Percentiles rank a stretch among this genome's conserved stretches.
Evolutionary conservation across 495 filamentous ascomycete genomes (phyloP).

Genomic region (Aspergillus funiculosus): DNA sequence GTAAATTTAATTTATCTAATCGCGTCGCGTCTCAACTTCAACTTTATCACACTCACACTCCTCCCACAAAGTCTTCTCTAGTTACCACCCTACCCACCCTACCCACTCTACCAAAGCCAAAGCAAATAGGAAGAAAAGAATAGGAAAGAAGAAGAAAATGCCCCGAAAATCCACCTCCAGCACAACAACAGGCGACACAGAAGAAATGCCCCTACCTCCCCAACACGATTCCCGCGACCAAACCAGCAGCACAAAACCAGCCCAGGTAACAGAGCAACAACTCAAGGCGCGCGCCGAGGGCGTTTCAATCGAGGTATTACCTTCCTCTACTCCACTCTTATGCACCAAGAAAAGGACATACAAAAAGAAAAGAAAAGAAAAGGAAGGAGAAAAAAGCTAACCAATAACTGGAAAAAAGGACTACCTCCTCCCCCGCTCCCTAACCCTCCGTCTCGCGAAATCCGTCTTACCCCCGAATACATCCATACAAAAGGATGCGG

Average conservation of each 20-base stretch:
- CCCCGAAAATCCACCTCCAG: conserved; percentile 17
- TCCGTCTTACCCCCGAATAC: conserved; percentile 95
- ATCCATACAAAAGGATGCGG: conserved; percentile 87
- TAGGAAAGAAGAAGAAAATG: background rate
- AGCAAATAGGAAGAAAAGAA: too few relatives aligned
- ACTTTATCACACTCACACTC: background rate
- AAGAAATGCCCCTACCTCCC: conserved; percentile 1
- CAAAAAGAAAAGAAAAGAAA: conserved; percentile 1
- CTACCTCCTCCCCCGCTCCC: conserved; percentile 84
- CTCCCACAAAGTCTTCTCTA: background rate
- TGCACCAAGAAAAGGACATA: background rate
- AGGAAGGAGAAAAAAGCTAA: conserved; percentile 2
- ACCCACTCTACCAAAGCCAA: background rate
- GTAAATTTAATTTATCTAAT: conserved; percentile 1
- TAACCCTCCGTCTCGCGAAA: conserved; percentile 89
- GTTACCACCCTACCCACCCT: background rate
- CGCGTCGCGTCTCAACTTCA: conserved; percentile 1
- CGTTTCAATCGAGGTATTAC: conserved; percentile 39
- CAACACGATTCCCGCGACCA: conserved; percentile 9
- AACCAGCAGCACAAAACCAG: conserved; percentile 3
- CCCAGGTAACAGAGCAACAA: conserved; percentile 44
- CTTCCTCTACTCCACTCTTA: background rate
- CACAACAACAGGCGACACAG: background rate
- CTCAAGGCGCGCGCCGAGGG: conserved; percentile 42
- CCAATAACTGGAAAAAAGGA: conserved; percentile 52